phyloP scores from a whole-genome alignment of 2,329 filamentous ascomycete species.

The Myrmaecium sp. region DNA sequence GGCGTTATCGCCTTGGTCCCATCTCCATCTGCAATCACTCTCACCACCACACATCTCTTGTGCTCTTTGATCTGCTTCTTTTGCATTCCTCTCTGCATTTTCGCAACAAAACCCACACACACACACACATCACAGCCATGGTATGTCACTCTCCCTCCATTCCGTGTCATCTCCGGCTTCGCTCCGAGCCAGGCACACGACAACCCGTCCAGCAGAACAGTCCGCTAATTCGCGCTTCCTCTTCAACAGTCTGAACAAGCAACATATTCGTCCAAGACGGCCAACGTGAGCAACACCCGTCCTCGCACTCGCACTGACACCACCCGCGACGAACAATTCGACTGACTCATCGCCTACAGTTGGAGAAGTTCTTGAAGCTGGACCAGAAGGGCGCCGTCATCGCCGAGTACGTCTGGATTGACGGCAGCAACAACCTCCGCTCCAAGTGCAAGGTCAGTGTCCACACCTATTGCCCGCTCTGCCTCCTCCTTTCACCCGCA shows the following conservation, averaged over 20 bases:
- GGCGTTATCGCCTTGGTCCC: too few relatives aligned
- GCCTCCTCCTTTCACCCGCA: constrained; percentile 6
- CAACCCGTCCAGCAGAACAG: too few relatives aligned
- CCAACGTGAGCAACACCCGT: constrained; percentile 22
- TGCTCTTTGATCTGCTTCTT: too few relatives aligned
- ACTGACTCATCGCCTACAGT: constrained; percentile 34
- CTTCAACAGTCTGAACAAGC: too few relatives aligned
- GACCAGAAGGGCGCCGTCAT: constrained; percentile 79
- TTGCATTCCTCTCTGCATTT: constrained; percentile 3
- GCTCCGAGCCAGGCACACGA: too few relatives aligned
- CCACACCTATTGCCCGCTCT: constrained; percentile 6
- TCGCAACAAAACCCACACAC: constrained; percentile 5
- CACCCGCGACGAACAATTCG: too few relatives aligned
- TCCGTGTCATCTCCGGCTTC: not conserved
- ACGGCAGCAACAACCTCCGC: constrained; percentile 63
- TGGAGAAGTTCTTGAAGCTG: constrained; percentile 81
- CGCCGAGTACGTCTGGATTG: constrained; percentile 96
- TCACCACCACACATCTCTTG: too few relatives aligned
- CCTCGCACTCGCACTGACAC: constrained; percentile 7
- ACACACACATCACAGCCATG: constrained; percentile 18
- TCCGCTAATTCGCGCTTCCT: too few relatives aligned
- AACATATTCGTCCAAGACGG: constrained; percentile 29
- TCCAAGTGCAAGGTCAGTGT: constrained; percentile 87
- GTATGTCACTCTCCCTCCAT: constrained; percentile 8
- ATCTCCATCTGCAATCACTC: too few relatives aligned